These are phyloP conservation scores for Kwoniella sp. DNA, from an alignment of 768 basidiomycete genomes.

Conservation along the genomic window DNA sequence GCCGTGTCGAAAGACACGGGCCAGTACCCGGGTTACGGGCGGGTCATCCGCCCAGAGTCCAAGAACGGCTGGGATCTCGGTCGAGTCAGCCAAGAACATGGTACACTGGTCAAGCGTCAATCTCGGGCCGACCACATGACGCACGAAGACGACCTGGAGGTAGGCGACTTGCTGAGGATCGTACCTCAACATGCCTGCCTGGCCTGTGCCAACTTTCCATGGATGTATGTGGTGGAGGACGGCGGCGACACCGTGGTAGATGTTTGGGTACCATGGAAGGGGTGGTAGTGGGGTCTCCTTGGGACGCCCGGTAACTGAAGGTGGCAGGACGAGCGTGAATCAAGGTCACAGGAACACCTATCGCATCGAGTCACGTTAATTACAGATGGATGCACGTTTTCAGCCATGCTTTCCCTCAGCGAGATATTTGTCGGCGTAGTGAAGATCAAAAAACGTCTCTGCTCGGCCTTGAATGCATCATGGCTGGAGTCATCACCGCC, in stretches of 20 bases:
- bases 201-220: conserved; percentile 71
- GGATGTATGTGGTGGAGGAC: conserved; percentile 78
- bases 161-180: conserved; percentile 66
- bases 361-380: neutral
- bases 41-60: conserved; percentile 61
- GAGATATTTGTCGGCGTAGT: neutral
- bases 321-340: too few species aligned
- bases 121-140: neutral
- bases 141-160: conserved; percentile 46
- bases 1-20: conserved; percentile 86
- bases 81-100: conserved; percentile 60
- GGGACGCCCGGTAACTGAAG: too few species aligned
- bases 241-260: conserved; percentile 53
- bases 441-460: neutral
- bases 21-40: conserved; percentile 65
- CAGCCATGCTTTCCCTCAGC: neutral
- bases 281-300: conserved; percentile 58
- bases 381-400: neutral
- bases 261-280: conserved; percentile 87
- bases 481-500: too few species aligned
- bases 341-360: neutral
- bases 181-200: conserved; percentile 83
- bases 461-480: neutral
- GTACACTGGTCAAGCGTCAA: conserved; percentile 54
- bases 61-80: conserved; percentile 45